A percentile compares a stretch with the other conserved stretches of the same genome.
These are phyloP conservation scores for Auriscalpium orientale DNA, from an alignment of 768 basidiomycete species.

Conservation along the genomic window DNA sequence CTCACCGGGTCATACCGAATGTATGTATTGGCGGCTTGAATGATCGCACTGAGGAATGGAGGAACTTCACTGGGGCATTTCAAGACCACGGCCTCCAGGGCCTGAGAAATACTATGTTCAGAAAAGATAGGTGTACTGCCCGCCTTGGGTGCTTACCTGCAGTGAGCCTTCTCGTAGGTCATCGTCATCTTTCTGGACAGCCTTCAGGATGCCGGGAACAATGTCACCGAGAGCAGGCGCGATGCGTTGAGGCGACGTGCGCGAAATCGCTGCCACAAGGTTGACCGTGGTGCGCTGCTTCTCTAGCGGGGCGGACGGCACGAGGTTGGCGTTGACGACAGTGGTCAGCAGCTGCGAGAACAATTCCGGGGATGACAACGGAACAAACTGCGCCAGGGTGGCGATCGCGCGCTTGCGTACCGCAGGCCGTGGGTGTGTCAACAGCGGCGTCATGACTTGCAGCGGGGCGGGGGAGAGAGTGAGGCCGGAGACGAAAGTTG, in stretches of 20 bases:
- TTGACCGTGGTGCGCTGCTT: slow-evolving; percentile 74
- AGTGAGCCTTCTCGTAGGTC: slow-evolving; percentile 76
- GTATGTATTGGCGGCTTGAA: slow-evolving; percentile 63
- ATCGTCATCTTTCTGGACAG: slow-evolving; percentile 68
- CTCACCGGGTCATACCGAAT: slow-evolving; percentile 93
- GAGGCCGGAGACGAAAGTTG: slow-evolving; percentile 51
- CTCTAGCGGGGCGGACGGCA: slow-evolving; percentile 44
- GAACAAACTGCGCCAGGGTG: slow-evolving; percentile 79
- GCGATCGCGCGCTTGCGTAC: slow-evolving; percentile 90
- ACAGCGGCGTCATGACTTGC: slow-evolving; percentile 58
- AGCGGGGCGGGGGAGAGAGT: slow-evolving; percentile 53
- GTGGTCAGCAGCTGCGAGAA: slow-evolving; percentile 54
- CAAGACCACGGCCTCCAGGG: slow-evolving; percentile 78
- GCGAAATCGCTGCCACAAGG: slow-evolving; percentile 72
- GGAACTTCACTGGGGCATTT: slow-evolving; percentile 80
- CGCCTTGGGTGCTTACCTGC: slow-evolving; percentile 40
- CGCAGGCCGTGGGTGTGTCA: slow-evolving; percentile 70
- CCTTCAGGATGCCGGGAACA: slow-evolving; percentile 64
- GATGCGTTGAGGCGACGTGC: slow-evolving; percentile 63
- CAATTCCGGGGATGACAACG: slow-evolving; percentile 54
- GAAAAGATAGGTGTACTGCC: neutral
- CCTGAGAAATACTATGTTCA: slow-evolving; percentile 31
- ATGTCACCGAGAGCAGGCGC: slow-evolving; percentile 52
- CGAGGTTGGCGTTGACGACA: slow-evolving; percentile 54
- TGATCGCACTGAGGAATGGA: slow-evolving; percentile 58